Evolutionary conservation across 192 early-diverging fungal species (phyloP).

Genomic region (Rhizophagus sp.): DNA sequence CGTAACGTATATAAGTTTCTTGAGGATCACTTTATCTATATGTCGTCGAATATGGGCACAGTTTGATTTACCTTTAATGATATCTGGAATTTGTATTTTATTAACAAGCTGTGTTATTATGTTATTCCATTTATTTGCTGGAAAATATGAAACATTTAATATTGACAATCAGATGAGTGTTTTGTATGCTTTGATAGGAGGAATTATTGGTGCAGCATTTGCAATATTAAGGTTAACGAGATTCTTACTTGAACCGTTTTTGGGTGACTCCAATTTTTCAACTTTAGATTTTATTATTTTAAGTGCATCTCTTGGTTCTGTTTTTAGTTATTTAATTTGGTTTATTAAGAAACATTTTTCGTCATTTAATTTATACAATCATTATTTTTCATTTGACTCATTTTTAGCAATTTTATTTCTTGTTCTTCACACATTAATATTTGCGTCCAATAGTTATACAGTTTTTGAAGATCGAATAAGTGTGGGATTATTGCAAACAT

Average conservation of each 20-base stretch:
- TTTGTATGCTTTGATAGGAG: slow-evolving; percentile 30
- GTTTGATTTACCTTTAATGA: slow-evolving; percentile 82
- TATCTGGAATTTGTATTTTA: slow-evolving; percentile 66
- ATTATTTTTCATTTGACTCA: slow-evolving; percentile 27
- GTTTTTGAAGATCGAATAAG: slow-evolving; percentile 80
- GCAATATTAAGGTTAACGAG: slow-evolving; percentile 23
- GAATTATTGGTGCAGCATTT: slow-evolving; percentile 29
- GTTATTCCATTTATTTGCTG: slow-evolving; percentile 33
- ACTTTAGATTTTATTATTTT: slow-evolving; percentile 42
- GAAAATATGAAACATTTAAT: slow-evolving; percentile 27
- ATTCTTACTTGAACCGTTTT: slow-evolving; percentile 35
- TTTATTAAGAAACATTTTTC: slow-evolving; percentile 5
- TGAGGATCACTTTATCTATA: slow-evolving; percentile 63
- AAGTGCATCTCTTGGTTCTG: slow-evolving; percentile 38
- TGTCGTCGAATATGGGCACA: slow-evolving; percentile 90
- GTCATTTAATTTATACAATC: not conserved
- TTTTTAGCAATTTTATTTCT: slow-evolving; percentile 48
- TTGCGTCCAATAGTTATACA: slow-evolving; percentile 89
- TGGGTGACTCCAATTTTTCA: slow-evolving; percentile 12
- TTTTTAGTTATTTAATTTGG: slow-evolving; percentile 35
- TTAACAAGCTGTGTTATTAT: slow-evolving; percentile 41
- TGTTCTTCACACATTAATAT: slow-evolving; percentile 61
- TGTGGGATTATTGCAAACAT: slow-evolving; percentile 65
- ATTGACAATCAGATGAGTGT: slow-evolving; percentile 31
- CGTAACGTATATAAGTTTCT: slow-evolving; percentile 47